Evolutionary conservation across 2,329 filamentous ascomycete genomes (phyloP).

Genomic region (Proliferodiscus dingleyae): DNA sequence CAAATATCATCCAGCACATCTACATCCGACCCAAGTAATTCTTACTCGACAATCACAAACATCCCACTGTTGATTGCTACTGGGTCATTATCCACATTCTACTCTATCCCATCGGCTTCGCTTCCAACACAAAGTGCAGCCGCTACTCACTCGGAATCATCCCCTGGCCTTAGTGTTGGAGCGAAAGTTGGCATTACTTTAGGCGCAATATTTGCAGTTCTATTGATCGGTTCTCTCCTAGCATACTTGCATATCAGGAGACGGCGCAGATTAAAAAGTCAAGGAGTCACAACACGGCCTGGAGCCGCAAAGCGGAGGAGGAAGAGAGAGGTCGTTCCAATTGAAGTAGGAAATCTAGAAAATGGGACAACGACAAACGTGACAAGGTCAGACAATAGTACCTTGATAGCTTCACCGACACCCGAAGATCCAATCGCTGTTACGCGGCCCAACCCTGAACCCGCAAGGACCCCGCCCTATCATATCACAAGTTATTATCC

Average conservation of each 20-base stretch:
- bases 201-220: slow-evolving; percentile 1
- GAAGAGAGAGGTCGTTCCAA: neutral
- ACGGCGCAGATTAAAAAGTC: neutral
- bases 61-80: neutral
- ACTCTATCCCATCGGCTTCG: neutral
- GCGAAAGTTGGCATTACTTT: slow-evolving; percentile 14
- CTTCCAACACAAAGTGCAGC: neutral
- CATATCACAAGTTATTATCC: too few relatives aligned
- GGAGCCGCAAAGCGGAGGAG: neutral
- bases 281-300: neutral
- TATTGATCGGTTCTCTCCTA: neutral
- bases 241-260: slow-evolving; percentile 4
- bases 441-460: neutral
- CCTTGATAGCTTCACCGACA: neutral
- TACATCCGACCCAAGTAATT: neutral
- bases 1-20: neutral
- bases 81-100: neutral
- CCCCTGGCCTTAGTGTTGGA: slow-evolving; percentile 5
- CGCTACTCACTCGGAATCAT: neutral
- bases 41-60: neutral
- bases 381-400: neutral
- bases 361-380: neutral
- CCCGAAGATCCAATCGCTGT: neutral
- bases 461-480: neutral
- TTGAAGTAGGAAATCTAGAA: neutral